Evolutionary conservation across 1,284 basidiomycete species (phyloP).

Genomic region (Trichosporon sp.): DNA sequence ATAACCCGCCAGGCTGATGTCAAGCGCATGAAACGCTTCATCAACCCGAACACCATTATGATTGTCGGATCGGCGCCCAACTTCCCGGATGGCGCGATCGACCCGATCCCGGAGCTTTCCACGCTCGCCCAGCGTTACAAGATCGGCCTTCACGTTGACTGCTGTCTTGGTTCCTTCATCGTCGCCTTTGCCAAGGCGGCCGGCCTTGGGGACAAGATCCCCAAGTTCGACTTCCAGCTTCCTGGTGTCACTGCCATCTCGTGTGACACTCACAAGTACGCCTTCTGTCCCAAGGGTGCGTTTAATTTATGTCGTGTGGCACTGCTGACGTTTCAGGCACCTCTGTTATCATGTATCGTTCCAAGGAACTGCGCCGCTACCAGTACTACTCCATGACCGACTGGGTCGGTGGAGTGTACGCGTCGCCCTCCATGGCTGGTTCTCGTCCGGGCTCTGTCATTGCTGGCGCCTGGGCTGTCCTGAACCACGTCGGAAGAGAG

Average conservation of each 20-base stretch:
- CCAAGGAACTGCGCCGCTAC: slow-evolving; percentile 63
- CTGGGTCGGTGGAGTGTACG: slow-evolving; percentile 60
- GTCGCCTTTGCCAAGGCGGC: slow-evolving; percentile 74
- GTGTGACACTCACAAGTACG: slow-evolving; percentile 65
- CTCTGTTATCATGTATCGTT: slow-evolving; percentile 89
- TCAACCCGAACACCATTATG: slow-evolving; percentile 56
- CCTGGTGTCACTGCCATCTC: slow-evolving; percentile 82
- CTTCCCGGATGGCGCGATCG: slow-evolving; percentile 84
- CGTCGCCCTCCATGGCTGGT: slow-evolving; percentile 67
- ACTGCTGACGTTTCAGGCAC: slow-evolving; percentile 55
- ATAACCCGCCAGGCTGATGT: slow-evolving; percentile 75
- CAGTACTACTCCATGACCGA: slow-evolving; percentile 78
- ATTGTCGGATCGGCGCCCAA: slow-evolving; percentile 86
- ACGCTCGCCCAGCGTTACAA: slow-evolving; percentile 68
- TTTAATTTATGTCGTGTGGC: not conserved
- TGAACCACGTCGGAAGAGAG: slow-evolving; percentile 85
- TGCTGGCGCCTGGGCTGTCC: slow-evolving; percentile 92
- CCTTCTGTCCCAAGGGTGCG: slow-evolving; percentile 57
- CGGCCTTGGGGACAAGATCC: slow-evolving; percentile 42
- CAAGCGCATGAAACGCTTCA: slow-evolving; percentile 71
- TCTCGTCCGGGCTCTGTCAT: slow-evolving; percentile 87
- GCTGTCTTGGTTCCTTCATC: slow-evolving; percentile 87
- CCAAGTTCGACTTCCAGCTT: slow-evolving; percentile 77
- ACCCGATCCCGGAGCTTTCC: slow-evolving; percentile 78
- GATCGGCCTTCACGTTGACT: slow-evolving; percentile 86